Conservation (phyloP, 768 basidiomycete species). For the Termitomyces sp. region DNA sequence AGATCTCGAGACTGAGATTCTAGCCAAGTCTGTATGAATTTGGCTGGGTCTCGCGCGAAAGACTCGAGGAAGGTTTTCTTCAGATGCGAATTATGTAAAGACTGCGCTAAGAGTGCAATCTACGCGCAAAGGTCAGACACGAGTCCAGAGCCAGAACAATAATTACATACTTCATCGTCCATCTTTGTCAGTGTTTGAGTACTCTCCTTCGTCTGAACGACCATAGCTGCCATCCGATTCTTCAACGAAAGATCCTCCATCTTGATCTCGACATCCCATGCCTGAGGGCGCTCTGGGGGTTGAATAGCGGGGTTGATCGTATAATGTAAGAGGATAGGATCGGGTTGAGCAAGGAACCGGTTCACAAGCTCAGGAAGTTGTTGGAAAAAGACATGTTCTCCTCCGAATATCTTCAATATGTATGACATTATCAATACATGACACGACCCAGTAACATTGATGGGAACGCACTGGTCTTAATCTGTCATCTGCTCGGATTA, state of each 20-base stretch:
- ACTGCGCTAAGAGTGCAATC: slow-evolving; percentile 83
- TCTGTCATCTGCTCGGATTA: slow-evolving; percentile 65
- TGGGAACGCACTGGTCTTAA: slow-evolving; percentile 49
- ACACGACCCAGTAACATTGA: background rate
- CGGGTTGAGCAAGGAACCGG: slow-evolving; percentile 68
- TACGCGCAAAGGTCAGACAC: slow-evolving; percentile 22
- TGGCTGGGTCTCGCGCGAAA: slow-evolving; percentile 73
- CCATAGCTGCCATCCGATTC: slow-evolving; percentile 66
- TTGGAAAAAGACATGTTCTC: slow-evolving; percentile 68
- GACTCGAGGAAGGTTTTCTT: slow-evolving; percentile 83
- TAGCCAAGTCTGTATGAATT: slow-evolving; percentile 86
- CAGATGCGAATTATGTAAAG: slow-evolving; percentile 79
- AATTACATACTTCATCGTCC: slow-evolving; percentile 73
- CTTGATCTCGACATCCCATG: slow-evolving; percentile 87
- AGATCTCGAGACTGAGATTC: slow-evolving; percentile 90
- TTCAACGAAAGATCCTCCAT: slow-evolving; percentile 77
- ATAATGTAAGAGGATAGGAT: slow-evolving; percentile 81
- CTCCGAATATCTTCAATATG: slow-evolving; percentile 56
- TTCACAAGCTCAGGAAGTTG: slow-evolving; percentile 83
- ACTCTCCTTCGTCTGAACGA: slow-evolving; percentile 67
- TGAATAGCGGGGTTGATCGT: slow-evolving; percentile 55
- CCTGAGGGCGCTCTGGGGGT: slow-evolving; percentile 66
- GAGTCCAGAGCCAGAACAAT: background rate
- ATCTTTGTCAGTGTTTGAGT: slow-evolving; percentile 61
- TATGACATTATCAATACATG: background rate